Evolutionary conservation across 2,329 filamentous ascomycete genomes (phyloP), one percentile per base, ranked within the genome.

Genomic region (Decorospora gaudefroyi): DNA sequence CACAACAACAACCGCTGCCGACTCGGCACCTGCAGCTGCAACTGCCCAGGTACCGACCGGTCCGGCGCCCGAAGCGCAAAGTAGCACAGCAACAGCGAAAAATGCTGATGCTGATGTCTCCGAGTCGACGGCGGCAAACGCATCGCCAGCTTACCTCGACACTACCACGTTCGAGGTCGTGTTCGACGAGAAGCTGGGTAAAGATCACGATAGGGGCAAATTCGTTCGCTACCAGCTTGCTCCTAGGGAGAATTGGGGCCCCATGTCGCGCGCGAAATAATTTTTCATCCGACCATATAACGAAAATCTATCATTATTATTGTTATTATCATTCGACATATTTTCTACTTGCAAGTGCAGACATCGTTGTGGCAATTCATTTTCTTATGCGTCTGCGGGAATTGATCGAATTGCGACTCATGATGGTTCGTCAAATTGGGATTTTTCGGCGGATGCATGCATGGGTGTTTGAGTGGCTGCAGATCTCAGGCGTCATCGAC

Each of bases 191-290:
- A 68, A 76, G 41, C 77, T 96, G 9, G 92, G 91, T 0, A 85
- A 78, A 57, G 85, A 89, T 47, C 80, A 76, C 51, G 79, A 81
- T 39, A 64, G 61, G 39, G 85, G 82, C 66, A 86, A 85, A 53
- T 77, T 95, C 31, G 84, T 95, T 40, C 79, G 92, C 51, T 99
- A 96, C 70, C 93, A 96, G 74, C 74, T 85, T 49, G 97, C 97
- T 66, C 93, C 93, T 31, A 78, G 86, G 47, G 85, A 90, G 63
- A 93, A 97, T 68, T 99, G 93, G 93, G 93, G 93, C 0, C 93
- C 93, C 1, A 83, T 95, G 82, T 67, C 69, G 22, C 70, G 74
- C 44, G 76, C 76, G 12, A 78, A 76, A 62, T 70, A 57, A 55
- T 36, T 30, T 33, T 26, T 17, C 36, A 11, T 35, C 23, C 3